A percentile compares a stretch with the other conserved stretches of the same genome.
Evolutionary conservation across 257 asterid genomes (phyloP).

Genomic region (Solanum medicagineum): DNA sequence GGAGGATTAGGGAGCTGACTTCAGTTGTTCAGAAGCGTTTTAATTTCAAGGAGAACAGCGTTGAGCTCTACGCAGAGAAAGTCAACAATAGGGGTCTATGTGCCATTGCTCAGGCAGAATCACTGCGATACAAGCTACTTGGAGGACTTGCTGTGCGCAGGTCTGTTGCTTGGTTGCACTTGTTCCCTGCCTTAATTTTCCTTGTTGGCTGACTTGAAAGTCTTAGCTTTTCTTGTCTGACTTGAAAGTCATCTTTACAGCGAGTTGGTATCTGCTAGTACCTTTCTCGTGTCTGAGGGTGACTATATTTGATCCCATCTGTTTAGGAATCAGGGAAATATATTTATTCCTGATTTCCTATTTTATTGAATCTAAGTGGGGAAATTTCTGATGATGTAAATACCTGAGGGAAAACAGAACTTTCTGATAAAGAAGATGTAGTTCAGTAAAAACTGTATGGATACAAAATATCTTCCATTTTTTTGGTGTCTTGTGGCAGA

Average conservation of each 20-base stretch:
- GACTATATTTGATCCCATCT: slow-evolving; percentile 16
- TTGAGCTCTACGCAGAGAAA: slow-evolving; percentile 68
- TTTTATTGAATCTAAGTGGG: slow-evolving; percentile 9
- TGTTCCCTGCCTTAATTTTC: not conserved
- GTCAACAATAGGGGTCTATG: slow-evolving; percentile 64
- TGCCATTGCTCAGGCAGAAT: slow-evolving; percentile 73
- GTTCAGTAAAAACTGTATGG: not conserved
- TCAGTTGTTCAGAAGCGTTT: slow-evolving; percentile 62
- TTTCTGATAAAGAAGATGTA: not conserved
- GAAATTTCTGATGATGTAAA: not conserved
- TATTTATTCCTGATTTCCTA: not conserved
- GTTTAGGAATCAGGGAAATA: slow-evolving; percentile 1
- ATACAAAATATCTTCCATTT: not conserved
- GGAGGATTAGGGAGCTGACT: slow-evolving; percentile 61
- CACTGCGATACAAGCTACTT: slow-evolving; percentile 58
- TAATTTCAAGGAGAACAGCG: slow-evolving; percentile 55
- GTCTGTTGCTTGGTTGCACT: slow-evolving; percentile 9
- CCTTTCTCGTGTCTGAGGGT: slow-evolving; percentile 29
- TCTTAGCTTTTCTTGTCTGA: not conserved
- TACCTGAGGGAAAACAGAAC: not conserved
- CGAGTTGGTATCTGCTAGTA: slow-evolving; percentile 11
- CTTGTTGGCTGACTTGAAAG: not conserved
- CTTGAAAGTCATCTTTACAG: slow-evolving; percentile 19
- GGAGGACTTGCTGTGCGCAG: slow-evolving; percentile 72
- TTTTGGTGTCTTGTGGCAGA: not conserved